A percentile compares a stretch with the other conserved stretches of the same genome.
Evolutionary conservation across 2,329 filamentous ascomycete genomes (phyloP).

Genomic region (Aspergillus caelatus): DNA sequence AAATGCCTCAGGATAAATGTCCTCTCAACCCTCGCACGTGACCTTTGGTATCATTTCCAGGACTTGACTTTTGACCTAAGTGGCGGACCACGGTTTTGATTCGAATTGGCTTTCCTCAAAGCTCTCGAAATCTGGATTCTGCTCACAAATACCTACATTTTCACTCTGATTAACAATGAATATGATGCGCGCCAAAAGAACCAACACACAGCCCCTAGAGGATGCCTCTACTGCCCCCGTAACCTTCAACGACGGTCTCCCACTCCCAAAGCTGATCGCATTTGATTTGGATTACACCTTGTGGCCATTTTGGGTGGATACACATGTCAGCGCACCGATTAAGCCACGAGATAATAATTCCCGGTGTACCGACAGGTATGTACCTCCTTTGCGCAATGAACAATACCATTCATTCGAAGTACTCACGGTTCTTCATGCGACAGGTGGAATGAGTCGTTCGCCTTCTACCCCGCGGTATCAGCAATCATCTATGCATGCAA

Average conservation of each 20-base stretch:
- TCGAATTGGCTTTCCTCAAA: neutral
- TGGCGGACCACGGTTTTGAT: too few relatives aligned
- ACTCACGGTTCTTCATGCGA: conserved; percentile 4
- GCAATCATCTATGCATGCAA: conserved; percentile 65
- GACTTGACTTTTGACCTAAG: too few relatives aligned
- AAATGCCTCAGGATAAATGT: neutral
- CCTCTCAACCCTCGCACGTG: neutral
- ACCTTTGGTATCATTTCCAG: neutral
- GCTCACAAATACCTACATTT: neutral
- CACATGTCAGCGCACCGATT: conserved; percentile 78
- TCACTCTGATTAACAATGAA: conserved; percentile 5
- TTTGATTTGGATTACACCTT: conserved; percentile 98
- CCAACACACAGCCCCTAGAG: conserved; percentile 37
- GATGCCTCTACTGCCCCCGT: conserved; percentile 48
- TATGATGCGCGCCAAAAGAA: conserved; percentile 40
- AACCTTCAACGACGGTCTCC: conserved; percentile 67
- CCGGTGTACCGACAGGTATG: conserved; percentile 46
- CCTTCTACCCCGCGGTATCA: conserved; percentile 73
- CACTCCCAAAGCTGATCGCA: conserved; percentile 79
- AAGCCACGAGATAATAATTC: conserved; percentile 60
- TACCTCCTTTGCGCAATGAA: neutral
- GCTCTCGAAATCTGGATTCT: neutral
- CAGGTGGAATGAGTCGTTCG: conserved; percentile 65
- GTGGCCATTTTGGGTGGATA: conserved; percentile 99
- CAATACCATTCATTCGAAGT: neutral